Evolutionary conservation across 768 basidiomycete genomes (phyloP).

Genomic region (Leccinum arenicola): DNA sequence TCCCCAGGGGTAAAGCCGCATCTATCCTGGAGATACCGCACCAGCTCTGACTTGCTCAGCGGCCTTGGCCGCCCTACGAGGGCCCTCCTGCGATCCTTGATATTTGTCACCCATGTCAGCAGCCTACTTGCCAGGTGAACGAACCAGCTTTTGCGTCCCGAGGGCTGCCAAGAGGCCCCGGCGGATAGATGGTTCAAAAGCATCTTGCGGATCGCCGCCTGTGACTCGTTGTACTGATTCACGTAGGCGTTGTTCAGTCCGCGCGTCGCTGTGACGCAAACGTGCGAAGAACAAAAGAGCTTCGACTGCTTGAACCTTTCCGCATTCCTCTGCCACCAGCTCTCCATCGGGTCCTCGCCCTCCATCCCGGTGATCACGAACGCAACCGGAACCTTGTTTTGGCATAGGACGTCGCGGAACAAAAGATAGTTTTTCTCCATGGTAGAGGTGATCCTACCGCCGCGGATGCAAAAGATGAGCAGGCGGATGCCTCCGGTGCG

Average conservation of each 20-base stretch:
- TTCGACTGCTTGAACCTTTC: constrained; percentile 21
- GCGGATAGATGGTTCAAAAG: constrained; percentile 18
- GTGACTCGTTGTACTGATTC: constrained; percentile 33
- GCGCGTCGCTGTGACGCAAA: constrained; percentile 36
- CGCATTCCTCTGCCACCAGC: constrained; percentile 33
- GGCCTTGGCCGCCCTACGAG: background rate
- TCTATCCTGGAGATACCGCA: constrained; percentile 10
- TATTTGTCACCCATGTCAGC: constrained; percentile 16
- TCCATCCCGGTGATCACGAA: constrained; percentile 33
- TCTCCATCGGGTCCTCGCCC: constrained; percentile 28
- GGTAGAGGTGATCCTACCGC: constrained; percentile 26
- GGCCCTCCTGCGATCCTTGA: constrained; percentile 6
- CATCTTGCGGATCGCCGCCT: constrained; percentile 19
- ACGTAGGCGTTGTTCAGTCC: constrained; percentile 22
- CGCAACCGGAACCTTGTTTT: constrained; percentile 30
- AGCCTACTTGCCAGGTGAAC: constrained; percentile 18
- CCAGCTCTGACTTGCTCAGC: constrained; percentile 17
- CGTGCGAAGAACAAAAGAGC: constrained; percentile 30
- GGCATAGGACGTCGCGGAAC: constrained; percentile 28
- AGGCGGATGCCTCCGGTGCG: constrained; percentile 26
- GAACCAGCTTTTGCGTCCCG: constrained; percentile 21
- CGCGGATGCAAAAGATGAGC: constrained; percentile 33
- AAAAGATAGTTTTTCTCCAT: constrained; percentile 26
- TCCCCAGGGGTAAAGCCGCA: constrained; percentile 15
- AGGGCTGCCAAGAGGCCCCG: constrained; percentile 18